A percentile compares a stretch with the other conserved stretches of the same genome.
Conservation (phyloP, 495 filamentous ascomycete species). For the Tuber melanosporum region DNA sequence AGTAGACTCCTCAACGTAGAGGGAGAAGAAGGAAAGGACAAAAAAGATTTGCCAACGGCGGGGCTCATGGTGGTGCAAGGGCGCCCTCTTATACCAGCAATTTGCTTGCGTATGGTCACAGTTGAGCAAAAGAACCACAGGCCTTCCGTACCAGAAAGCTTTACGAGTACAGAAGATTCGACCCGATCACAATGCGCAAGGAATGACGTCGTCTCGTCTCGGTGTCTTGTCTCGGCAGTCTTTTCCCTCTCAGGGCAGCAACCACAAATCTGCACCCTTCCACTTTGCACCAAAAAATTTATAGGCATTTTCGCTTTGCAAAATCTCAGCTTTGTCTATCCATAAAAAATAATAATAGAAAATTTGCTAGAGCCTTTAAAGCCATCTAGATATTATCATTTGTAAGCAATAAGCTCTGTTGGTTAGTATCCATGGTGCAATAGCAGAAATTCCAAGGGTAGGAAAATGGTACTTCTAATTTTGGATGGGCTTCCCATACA, state of each 20-base stretch:
- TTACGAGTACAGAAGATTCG: slow-evolving; percentile 1
- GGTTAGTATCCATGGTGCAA: too few species aligned
- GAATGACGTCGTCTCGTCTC: slow-evolving; percentile 22
- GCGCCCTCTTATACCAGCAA: slow-evolving; percentile 20
- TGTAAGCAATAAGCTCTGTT: too few species aligned
- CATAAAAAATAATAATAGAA: too few species aligned
- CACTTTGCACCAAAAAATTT: too few species aligned
- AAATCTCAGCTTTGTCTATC: too few species aligned
- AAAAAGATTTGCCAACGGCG: slow-evolving; percentile 20
- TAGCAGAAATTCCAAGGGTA: too few species aligned
- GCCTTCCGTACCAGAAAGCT: background rate
- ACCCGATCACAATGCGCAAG: slow-evolving; percentile 21
- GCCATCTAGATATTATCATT: too few species aligned
- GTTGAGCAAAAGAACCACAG: background rate
- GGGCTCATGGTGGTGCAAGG: slow-evolving; percentile 10
- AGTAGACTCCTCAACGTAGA: background rate
- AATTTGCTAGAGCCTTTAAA: too few species aligned
- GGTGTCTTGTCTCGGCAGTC: background rate
- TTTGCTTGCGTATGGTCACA: background rate
- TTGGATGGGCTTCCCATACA: too few species aligned
- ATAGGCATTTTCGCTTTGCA: too few species aligned
- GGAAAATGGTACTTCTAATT: too few species aligned
- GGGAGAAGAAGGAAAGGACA: slow-evolving; percentile 13
- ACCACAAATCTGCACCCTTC: background rate
- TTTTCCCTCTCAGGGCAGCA: background rate